phyloP scores from a whole-genome alignment of 2,329 filamentous ascomycete species.

The Emydomyces testavorans region DNA sequence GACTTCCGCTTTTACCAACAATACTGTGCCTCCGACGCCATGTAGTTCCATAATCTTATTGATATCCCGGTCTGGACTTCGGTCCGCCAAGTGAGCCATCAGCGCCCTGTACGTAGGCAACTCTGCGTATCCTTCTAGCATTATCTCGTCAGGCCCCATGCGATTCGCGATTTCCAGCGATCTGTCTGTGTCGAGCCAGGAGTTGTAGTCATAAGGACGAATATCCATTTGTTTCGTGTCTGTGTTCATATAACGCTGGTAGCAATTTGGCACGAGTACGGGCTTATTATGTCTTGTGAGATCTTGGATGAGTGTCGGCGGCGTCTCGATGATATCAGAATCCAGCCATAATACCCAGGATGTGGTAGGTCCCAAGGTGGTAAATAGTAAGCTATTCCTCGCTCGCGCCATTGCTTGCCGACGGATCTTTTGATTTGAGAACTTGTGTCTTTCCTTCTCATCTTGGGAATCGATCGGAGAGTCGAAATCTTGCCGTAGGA shows the following conservation, averaged over 20 bases:
- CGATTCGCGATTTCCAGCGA: constrained; percentile 62
- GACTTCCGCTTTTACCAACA: constrained; percentile 92
- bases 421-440: constrained; percentile 75
- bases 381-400: constrained; percentile 88
- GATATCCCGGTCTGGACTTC: constrained; percentile 44
- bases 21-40: constrained; percentile 82
- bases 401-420: constrained; percentile 86
- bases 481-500: constrained; percentile 90
- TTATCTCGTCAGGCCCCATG: constrained; percentile 84
- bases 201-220: constrained; percentile 92
- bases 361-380: constrained; percentile 77
- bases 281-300: constrained; percentile 76
- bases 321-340: constrained; percentile 81
- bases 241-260: constrained; percentile 70
- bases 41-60: constrained; percentile 64
- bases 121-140: constrained; percentile 85
- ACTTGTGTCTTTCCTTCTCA: constrained; percentile 82
- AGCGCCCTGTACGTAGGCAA: constrained; percentile 84
- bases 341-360: constrained; percentile 98
- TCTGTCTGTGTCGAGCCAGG: constrained; percentile 80
- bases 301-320: constrained; percentile 75
- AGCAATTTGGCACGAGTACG: constrained; percentile 93
- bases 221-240: constrained; percentile 59
- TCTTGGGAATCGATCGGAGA: constrained; percentile 67
- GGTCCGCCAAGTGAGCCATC: constrained; percentile 70